These are phyloP conservation scores for Wickerhamomyces queroliae DNA, from an alignment of 805 yeast species.

Conservation along the genomic window DNA sequence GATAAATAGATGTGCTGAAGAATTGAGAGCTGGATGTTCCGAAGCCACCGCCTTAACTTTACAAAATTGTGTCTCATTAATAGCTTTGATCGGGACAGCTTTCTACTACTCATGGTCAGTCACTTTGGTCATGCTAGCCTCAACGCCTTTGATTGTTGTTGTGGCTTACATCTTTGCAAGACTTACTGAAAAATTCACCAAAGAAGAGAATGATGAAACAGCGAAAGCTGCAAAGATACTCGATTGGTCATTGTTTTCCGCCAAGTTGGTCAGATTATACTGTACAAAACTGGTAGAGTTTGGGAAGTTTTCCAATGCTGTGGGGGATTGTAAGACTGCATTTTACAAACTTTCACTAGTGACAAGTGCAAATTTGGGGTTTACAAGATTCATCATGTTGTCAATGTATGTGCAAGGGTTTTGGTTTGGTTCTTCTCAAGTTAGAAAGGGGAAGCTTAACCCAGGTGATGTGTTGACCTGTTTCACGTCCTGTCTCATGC, in stretches of 20 bases:
- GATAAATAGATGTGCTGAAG: slow-evolving; percentile 69
- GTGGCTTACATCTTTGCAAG: slow-evolving; percentile 46
- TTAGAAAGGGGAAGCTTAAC: slow-evolving; percentile 40
- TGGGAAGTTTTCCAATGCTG: slow-evolving; percentile 30
- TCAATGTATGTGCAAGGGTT: slow-evolving; percentile 87
- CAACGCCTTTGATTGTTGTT: slow-evolving; percentile 60
- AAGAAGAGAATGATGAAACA: slow-evolving; percentile 50
- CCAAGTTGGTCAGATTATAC: slow-evolving; percentile 54
- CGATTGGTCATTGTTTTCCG: slow-evolving; percentile 65
- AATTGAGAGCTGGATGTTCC: slow-evolving; percentile 59
- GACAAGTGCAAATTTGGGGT: slow-evolving; percentile 49
- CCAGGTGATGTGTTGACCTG: slow-evolving; percentile 74
- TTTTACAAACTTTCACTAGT: slow-evolving; percentile 41
- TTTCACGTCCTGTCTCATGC: slow-evolving; percentile 71
- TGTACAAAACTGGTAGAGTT: slow-evolving; percentile 52
- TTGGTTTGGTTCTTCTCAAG: slow-evolving; percentile 80
- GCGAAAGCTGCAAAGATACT: slow-evolving; percentile 53
- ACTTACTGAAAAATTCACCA: slow-evolving; percentile 42
- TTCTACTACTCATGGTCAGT: slow-evolving; percentile 81
- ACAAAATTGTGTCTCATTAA: slow-evolving; percentile 46
- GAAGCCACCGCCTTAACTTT: slow-evolving; percentile 57
- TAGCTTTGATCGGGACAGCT: slow-evolving; percentile 56
- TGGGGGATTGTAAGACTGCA: slow-evolving; percentile 27
- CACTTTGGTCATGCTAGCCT: slow-evolving; percentile 69
- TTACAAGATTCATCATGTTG: slow-evolving; percentile 51